A percentile compares a stretch with the other conserved stretches of the same genome.
These are phyloP conservation scores for Suhomyces ambrosiae DNA, from an alignment of 1,139 yeast genomes.

Conservation along the genomic window DNA sequence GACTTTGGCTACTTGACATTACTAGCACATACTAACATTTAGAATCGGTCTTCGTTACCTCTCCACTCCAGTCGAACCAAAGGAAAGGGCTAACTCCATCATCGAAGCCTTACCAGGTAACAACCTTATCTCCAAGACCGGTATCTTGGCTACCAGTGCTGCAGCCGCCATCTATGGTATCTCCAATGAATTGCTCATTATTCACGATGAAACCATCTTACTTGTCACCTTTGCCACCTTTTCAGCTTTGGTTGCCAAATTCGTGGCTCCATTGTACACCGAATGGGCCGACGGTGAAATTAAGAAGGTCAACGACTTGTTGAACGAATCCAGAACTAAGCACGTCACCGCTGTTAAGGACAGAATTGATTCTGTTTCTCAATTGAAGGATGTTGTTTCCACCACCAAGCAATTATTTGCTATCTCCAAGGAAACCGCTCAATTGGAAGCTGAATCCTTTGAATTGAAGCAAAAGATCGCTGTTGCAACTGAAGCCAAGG, in stretches of 20 bases:
- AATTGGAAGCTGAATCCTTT: conserved; percentile 90
- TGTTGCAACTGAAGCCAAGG: conserved; percentile 85
- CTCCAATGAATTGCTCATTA: conserved; percentile 87
- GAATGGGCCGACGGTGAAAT: conserved; percentile 94
- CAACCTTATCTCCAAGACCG: conserved; percentile 86
- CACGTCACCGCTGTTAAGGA: conserved; percentile 91
- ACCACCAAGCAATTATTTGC: conserved; percentile 92
- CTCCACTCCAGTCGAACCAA: conserved; percentile 77
- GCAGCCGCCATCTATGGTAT: conserved; percentile 95
- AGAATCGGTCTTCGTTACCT: conserved; percentile 65
- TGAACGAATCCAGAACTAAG: conserved; percentile 85
- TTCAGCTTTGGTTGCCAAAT: conserved; percentile 75
- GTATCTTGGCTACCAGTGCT: conserved; percentile 89
- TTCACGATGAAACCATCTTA: conserved; percentile 92
- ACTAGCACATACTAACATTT: conserved; percentile 25
- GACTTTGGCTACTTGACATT: too few relatives aligned
- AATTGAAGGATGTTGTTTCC: conserved; percentile 87
- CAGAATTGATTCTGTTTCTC: conserved; percentile 85
- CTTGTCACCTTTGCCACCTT: conserved; percentile 79
- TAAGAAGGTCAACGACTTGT: conserved; percentile 74
- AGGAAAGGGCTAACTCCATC: conserved; percentile 86
- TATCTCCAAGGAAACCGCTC: conserved; percentile 93
- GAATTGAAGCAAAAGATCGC: conserved; percentile 90
- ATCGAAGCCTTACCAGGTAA: conserved; percentile 93
- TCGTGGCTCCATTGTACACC: conserved; percentile 90